Evolutionary conservation across 352 stramenopile genomes (phyloP), one percentile per base, ranked within the genome.

Genomic region (Phytopythium delawarense): DNA sequence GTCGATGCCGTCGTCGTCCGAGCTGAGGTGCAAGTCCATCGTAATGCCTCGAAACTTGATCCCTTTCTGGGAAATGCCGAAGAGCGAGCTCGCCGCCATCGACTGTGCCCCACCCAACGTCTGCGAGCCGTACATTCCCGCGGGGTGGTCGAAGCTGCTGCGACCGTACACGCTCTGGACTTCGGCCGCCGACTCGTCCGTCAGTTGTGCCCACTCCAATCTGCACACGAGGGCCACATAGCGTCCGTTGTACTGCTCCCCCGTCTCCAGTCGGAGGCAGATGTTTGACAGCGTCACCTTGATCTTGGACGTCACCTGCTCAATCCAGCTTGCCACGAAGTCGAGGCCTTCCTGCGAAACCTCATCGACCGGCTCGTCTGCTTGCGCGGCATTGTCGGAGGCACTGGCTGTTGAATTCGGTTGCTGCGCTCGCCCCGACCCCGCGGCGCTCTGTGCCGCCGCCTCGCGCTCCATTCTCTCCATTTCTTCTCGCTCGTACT

Each of bases 281-380:
- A 96, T 85, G 64, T 96, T 96, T 21, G 87, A 90, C 49, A 96
- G 54, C 39, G 87, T 96, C 8, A 96, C 74, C 66, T 96, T 96
- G 67, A 96, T 94, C 63, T 94, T 96, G 48, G 85, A 94, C 59
- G 87, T 94, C 15, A 96, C 87, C 46, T 93, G 87, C 61, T 96
- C 87, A 57, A 96, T 96, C 87, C 87, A 96, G 53, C 81, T 92
- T 23, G 87, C 87, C 30, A 96, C 87, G 66, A 96, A 96, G 66
- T 96, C 87, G 25, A 96, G 79, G 40, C 87, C 85, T 91, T 96
- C 87, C 59, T 94, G 85, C 18, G 87, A 94, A 13, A 94, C 77
- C 66, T 91, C 78, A 58, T 96, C 85, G 6, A 83, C 63, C 12
- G 80, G 71, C 39, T 92, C 84, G 0, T 63, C 63, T 4, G 52